phyloP scores from a whole-genome alignment of 2,329 filamentous ascomycete species.

The Aspergillus viridinutans region DNA sequence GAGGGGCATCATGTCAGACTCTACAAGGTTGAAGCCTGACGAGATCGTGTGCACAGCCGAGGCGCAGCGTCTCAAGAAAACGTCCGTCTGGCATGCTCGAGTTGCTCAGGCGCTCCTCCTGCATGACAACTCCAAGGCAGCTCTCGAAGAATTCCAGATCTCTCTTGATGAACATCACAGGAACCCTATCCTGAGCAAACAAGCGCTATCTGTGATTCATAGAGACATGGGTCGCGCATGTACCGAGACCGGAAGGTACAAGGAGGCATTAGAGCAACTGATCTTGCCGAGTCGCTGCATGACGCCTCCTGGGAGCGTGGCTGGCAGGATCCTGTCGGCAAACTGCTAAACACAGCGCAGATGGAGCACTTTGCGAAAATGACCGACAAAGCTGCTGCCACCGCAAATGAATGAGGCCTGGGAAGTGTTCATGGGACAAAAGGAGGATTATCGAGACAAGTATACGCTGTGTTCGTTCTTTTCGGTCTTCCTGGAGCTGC shows the following conservation, averaged over 20 bases:
- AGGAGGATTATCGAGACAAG: not conserved
- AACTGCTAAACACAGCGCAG: not conserved
- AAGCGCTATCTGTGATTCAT: not conserved
- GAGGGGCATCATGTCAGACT: not conserved
- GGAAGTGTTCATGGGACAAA: not conserved
- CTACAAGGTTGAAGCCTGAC: not conserved
- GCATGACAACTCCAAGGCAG: not conserved
- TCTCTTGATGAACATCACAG: not conserved
- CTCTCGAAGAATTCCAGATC: not conserved
- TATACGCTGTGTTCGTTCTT: not conserved
- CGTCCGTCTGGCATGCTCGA: slow-evolving; percentile 2
- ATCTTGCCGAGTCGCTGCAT: not conserved
- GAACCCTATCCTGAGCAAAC: not conserved
- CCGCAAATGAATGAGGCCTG: not conserved
- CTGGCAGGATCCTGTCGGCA: not conserved
- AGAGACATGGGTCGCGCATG: not conserved
- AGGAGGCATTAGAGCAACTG: not conserved
- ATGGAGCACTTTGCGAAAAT: not conserved
- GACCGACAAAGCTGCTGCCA: not conserved
- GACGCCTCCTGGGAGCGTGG: not conserved
- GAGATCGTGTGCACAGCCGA: not conserved
- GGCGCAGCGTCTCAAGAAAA: not conserved
- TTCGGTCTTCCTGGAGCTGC: not conserved
- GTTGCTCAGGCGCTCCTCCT: slow-evolving; percentile 1
- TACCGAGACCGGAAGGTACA: not conserved